These are phyloP conservation scores for Sporormia fimetaria DNA, from an alignment of 495 filamentous ascomycete genomes.

Conservation along the genomic window DNA sequence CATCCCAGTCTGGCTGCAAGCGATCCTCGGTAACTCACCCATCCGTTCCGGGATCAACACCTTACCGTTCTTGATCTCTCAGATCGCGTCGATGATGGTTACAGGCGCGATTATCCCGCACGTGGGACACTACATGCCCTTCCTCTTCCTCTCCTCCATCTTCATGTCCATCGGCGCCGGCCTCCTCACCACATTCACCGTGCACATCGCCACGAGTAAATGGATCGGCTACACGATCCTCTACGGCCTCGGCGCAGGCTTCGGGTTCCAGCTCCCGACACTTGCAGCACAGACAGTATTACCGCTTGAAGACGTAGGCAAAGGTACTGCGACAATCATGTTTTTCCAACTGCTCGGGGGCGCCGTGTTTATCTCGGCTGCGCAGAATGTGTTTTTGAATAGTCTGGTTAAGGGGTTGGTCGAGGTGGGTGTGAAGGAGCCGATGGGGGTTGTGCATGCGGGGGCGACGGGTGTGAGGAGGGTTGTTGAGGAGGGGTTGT, in stretches of 20 bases:
- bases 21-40: conserved; percentile 11
- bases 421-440: neutral
- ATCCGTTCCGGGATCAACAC: conserved; percentile 19
- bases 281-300: conserved; percentile 9
- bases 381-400: conserved; percentile 25
- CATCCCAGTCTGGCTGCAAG: conserved; percentile 31
- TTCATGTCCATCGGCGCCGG: conserved; percentile 8
- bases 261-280: conserved; percentile 2
- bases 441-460: conserved; percentile 2
- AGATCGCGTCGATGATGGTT: conserved; percentile 1
- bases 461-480: conserved; percentile 12
- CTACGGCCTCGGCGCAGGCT: conserved; percentile 11
- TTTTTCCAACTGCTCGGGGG: conserved; percentile 26
- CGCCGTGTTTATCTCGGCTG: conserved; percentile 26
- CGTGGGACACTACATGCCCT: conserved; percentile 17
- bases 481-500: neutral
- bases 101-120: conserved; percentile 2
- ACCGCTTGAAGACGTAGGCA: conserved; percentile 4
- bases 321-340: conserved; percentile 17
- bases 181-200: conserved; percentile 10
- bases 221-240: conserved; percentile 20
- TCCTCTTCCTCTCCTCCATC: conserved; percentile 1
- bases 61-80: conserved; percentile 27
- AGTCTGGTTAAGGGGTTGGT: conserved; percentile 12
- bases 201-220: neutral